Evolutionary conservation across 192 early-diverging fungal genomes (phyloP).

Genomic region (Geranomyces michiganensis): DNA sequence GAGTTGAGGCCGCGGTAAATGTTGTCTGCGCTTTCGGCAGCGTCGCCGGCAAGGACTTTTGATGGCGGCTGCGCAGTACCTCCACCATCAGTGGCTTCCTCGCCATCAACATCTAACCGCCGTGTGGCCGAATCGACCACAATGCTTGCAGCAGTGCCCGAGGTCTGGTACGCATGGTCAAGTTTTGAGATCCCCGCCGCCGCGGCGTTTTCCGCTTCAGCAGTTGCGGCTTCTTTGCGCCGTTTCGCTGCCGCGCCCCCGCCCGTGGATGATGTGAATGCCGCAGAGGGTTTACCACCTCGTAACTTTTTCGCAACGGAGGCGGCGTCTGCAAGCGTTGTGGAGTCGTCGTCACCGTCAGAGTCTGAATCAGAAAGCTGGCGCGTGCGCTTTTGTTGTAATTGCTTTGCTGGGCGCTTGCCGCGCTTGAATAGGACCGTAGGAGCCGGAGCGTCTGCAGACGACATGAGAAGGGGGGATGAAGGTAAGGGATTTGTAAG

Average conservation of each 20-base stretch:
- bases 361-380: background rate
- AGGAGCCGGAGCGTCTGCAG: background rate
- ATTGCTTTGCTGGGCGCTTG: background rate
- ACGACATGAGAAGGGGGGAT: background rate
- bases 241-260: conserved; percentile 12
- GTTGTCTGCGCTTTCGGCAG: conserved; percentile 42
- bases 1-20: conserved; percentile 70
- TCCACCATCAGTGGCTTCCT: background rate
- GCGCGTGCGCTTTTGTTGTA: conserved; percentile 5
- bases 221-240: conserved; percentile 22
- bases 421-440: conserved; percentile 11
- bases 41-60: conserved; percentile 37
- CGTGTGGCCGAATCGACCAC: conserved; percentile 47
- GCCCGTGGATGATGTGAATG: conserved; percentile 15
- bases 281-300: background rate
- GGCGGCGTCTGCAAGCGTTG: conserved; percentile 18
- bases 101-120: conserved; percentile 54
- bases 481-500: too few species aligned
- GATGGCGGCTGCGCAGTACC: conserved; percentile 16
- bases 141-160: conserved; percentile 51
- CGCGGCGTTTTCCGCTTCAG: background rate
- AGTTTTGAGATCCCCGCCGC: conserved; percentile 9
- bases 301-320: conserved; percentile 22
- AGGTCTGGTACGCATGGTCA: conserved; percentile 20
- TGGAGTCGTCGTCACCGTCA: conserved; percentile 14